These are phyloP conservation scores for Debaryomyces psychrophilus DNA, from an alignment of 1,139 yeast species.

Conservation along the genomic window DNA sequence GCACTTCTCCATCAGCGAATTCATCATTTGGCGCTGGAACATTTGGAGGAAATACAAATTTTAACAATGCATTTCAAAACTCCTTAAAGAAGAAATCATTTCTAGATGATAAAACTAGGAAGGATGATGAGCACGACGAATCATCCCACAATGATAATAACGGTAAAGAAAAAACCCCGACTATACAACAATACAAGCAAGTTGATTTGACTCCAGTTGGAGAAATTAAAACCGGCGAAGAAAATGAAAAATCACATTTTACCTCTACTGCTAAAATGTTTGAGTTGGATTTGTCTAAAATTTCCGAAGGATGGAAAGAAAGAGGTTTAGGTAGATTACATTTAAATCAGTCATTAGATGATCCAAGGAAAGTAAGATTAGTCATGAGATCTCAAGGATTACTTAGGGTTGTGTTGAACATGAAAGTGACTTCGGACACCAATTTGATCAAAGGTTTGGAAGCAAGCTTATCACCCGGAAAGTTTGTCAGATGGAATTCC, in stretches of 20 bases:
- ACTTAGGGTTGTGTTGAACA: constrained; percentile 78
- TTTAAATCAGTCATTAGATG: constrained; percentile 59
- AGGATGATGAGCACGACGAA: constrained; percentile 17
- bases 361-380: constrained; percentile 49
- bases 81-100: constrained; percentile 56
- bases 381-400: constrained; percentile 93
- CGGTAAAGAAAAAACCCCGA: constrained; percentile 11
- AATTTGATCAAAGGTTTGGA: constrained; percentile 78
- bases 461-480: constrained; percentile 77
- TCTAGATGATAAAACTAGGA: constrained; percentile 42
- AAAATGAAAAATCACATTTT: constrained; percentile 71
- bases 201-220: constrained; percentile 57
- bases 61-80: constrained; percentile 59
- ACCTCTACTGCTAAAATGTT: constrained; percentile 79
- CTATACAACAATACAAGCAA: constrained; percentile 46
- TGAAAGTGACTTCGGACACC: constrained; percentile 60
- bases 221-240: constrained; percentile 82
- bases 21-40: constrained; percentile 29
- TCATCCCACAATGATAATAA: constrained; percentile 9
- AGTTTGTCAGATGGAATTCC: constrained; percentile 70
- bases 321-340: constrained; percentile 89
- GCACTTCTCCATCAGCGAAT: constrained; percentile 10
- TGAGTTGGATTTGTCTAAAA: constrained; percentile 65
- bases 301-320: constrained; percentile 89
- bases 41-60: constrained; percentile 64